Percentiles rank a stretch among this genome's conserved stretches.
phyloP scores from a whole-genome alignment of 1,284 basidiomycete genomes.

The Moesziomyces parantarcticus region DNA sequence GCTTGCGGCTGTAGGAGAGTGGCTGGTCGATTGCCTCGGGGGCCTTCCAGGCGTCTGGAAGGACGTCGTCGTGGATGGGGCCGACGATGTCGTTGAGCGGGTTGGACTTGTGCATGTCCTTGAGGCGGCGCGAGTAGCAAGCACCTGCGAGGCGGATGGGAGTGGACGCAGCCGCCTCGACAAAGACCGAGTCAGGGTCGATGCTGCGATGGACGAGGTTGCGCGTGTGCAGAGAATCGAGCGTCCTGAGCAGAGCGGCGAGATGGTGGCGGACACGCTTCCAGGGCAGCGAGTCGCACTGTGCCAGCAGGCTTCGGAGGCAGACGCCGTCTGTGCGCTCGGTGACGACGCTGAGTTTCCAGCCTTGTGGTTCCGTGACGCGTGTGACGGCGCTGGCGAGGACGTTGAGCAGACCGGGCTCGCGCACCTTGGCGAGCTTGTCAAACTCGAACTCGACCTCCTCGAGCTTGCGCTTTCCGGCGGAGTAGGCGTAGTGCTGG shows the following conservation, averaged over 20 bases:
- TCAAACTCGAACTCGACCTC: constrained; percentile 63
- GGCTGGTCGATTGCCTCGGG: constrained; percentile 60
- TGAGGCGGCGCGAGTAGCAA: constrained; percentile 52
- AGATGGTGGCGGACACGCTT: constrained; percentile 49
- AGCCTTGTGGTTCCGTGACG: constrained; percentile 32
- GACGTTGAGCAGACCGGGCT: constrained; percentile 53
- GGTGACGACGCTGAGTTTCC: constrained; percentile 54
- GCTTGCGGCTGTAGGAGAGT: constrained; percentile 56
- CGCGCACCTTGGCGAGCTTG: constrained; percentile 47
- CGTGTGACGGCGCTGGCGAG: constrained; percentile 54
- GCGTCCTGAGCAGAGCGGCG: constrained; percentile 48
- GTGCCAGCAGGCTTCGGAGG: constrained; percentile 49
- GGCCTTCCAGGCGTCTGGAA: constrained; percentile 57
- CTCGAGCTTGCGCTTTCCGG: constrained; percentile 61
- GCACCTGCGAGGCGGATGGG: constrained; percentile 40
- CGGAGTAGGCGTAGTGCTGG: constrained; percentile 51
- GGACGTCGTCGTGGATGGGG: constrained; percentile 17
- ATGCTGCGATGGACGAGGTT: constrained; percentile 62
- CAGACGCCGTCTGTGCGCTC: constrained; percentile 37
- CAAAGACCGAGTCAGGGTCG: constrained; percentile 32
- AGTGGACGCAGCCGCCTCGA: constrained; percentile 22
- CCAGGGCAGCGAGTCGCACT: constrained; percentile 57
- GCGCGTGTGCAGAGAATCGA: constrained; percentile 56
- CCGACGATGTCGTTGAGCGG: constrained; percentile 46
- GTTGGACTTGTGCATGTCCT: constrained; percentile 62